Conservation (phyloP, 192 early-diverging fungal genomes). For the Powellomyces hirtus region DNA sequence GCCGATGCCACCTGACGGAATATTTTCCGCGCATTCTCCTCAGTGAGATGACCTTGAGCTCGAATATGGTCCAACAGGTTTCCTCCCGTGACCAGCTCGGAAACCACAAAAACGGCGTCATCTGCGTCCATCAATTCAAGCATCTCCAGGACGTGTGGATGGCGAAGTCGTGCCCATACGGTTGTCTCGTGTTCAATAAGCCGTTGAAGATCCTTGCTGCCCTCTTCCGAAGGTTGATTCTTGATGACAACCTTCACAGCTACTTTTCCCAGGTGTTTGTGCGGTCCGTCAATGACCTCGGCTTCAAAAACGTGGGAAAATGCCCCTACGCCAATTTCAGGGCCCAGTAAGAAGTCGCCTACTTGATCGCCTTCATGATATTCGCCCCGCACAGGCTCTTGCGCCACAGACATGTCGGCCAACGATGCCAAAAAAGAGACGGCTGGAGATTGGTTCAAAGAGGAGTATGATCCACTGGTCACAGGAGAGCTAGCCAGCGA, state of each 20-base stretch:
- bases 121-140: slow-evolving; percentile 67
- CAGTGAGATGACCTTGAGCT: slow-evolving; percentile 38
- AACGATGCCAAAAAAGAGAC: slow-evolving; percentile 23
- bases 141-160: slow-evolving; percentile 66
- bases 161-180: slow-evolving; percentile 67
- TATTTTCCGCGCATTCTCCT: slow-evolving; percentile 52
- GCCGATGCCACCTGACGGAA: slow-evolving; percentile 75
- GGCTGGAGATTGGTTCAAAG: slow-evolving; percentile 22
- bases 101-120: slow-evolving; percentile 68
- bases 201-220: slow-evolving; percentile 34
- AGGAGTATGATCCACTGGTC: slow-evolving; percentile 29
- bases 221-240: slow-evolving; percentile 25
- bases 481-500: slow-evolving; percentile 21
- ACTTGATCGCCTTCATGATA: slow-evolving; percentile 72
- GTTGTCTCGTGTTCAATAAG: slow-evolving; percentile 62
- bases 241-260: slow-evolving; percentile 75
- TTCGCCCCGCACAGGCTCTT: slow-evolving; percentile 18
- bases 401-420: slow-evolving; percentile 12
- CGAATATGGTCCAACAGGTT: slow-evolving; percentile 61
- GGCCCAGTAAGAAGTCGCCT: slow-evolving; percentile 67
- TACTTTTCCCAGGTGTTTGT: slow-evolving; percentile 35
- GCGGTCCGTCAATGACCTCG: slow-evolving; percentile 41
- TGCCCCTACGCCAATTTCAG: slow-evolving; percentile 70
- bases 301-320: slow-evolving; percentile 76
- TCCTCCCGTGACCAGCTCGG: slow-evolving; percentile 67